A percentile compares a stretch with the other conserved stretches of the same genome.
Conservation (phyloP, 169 alveolate species). For the Amoebophrya sp. region DNA sequence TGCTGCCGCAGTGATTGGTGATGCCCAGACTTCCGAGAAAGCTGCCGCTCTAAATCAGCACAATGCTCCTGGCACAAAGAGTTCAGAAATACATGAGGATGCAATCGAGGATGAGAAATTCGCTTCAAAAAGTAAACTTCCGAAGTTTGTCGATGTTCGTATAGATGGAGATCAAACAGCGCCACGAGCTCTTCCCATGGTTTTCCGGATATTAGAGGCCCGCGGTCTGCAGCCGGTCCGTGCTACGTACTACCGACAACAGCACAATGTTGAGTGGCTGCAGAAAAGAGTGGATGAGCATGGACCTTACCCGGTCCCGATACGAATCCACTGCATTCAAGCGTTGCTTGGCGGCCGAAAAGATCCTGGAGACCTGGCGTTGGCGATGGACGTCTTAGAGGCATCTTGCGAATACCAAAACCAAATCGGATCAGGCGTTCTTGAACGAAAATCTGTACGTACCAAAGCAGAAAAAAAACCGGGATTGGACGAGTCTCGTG, state of each 20-base stretch:
- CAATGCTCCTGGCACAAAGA: no score
- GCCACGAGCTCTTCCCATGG: no score
- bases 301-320: neutral
- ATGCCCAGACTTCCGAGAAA: no score
- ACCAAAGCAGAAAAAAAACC: no score
- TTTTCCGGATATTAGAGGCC: neutral
- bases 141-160: neutral
- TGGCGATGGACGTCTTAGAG: constrained; percentile 6
- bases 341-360: neutral
- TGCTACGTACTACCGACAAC: constrained; percentile 12
- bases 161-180: neutral
- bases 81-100: no score
- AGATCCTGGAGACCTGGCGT: neutral
- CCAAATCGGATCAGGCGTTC: no score
- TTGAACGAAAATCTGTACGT: no score
- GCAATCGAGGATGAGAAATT: no score
- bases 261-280: neutral
- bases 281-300: neutral
- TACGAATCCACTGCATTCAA: neutral
- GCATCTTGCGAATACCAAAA: neutral
- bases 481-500: no score
- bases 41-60: no score
- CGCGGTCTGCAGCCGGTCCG: neutral
- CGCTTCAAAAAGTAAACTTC: no score
- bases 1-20: no score